These are phyloP conservation scores for Pontederia paniculata DNA, from an alignment of 176 grass and related monocot genomes.

Conservation along the genomic window DNA sequence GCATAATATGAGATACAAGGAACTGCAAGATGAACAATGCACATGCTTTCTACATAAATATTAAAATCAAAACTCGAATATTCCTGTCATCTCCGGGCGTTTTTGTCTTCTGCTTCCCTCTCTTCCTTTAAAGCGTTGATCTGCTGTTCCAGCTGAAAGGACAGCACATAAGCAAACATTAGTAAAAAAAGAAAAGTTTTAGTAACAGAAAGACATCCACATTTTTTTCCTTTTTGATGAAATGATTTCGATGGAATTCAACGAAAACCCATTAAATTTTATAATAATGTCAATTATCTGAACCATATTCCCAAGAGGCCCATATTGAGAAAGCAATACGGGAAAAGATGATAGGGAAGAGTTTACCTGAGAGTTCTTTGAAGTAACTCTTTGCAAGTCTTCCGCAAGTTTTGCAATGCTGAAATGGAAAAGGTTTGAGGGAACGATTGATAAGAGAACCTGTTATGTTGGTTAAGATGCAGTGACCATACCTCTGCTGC, in stretches of 20 bases:
- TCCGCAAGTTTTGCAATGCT: constrained; percentile 49
- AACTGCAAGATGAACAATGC: no score
- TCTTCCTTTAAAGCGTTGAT: constrained; percentile 56
- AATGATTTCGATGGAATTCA: not conserved
- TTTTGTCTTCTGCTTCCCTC: constrained; percentile 21
- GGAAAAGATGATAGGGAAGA: no score
- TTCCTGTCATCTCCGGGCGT: constrained; percentile 13
- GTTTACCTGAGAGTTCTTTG: constrained; percentile 53
- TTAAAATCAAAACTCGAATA: not conserved
- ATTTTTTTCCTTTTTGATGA: not conserved
- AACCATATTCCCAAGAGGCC: no score
- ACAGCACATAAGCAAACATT: not conserved
- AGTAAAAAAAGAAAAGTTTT: no score
- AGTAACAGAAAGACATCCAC: not conserved
- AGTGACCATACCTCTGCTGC: constrained; percentile 52
- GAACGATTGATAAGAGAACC: not conserved
- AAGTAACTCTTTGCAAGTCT: constrained; percentile 55
- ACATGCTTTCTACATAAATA: no score
- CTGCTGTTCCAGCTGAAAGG: constrained; percentile 54
- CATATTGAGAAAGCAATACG: constrained; percentile 14
- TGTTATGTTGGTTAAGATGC: not conserved
- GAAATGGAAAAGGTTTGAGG: constrained; percentile 25
- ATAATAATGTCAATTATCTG: not conserved
- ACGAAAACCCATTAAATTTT: not conserved
- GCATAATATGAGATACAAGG: no score